phyloP scores from a whole-genome alignment of 2,329 filamentous ascomycete genomes.

The Apiospora malaysiana region DNA sequence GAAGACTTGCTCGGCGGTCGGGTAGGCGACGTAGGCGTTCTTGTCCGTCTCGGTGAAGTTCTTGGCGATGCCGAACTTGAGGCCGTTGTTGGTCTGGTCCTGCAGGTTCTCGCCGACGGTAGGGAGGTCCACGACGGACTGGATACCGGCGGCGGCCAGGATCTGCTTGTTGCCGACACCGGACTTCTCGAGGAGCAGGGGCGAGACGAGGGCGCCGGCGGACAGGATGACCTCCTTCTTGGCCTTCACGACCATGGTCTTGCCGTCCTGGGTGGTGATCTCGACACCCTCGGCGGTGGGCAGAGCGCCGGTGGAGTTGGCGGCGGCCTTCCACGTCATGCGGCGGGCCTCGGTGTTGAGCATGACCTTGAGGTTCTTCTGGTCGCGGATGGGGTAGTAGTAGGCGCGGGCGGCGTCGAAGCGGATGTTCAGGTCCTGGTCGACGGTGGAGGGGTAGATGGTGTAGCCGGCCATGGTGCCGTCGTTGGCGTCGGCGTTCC shows the following conservation, averaged over 20 bases:
- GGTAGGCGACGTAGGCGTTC: slow-evolving; percentile 25
- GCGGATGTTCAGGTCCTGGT: slow-evolving; percentile 44
- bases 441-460: slow-evolving; percentile 48
- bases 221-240: slow-evolving; percentile 43
- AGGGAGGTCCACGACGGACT: slow-evolving; percentile 41
- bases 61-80: slow-evolving; percentile 42
- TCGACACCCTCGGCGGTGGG: slow-evolving; percentile 38
- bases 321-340: slow-evolving; percentile 42
- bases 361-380: slow-evolving; percentile 50
- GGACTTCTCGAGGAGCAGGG: slow-evolving; percentile 29
- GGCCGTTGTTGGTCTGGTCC: slow-evolving; percentile 40
- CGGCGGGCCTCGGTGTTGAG: slow-evolving; percentile 47
- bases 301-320: slow-evolving; percentile 12
- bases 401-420: slow-evolving; percentile 54
- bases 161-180: slow-evolving; percentile 41
- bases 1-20: slow-evolving; percentile 24
- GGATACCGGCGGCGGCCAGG: slow-evolving; percentile 43
- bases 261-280: slow-evolving; percentile 35
- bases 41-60: slow-evolving; percentile 24
- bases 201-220: slow-evolving; percentile 39
- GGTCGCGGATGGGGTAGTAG: slow-evolving; percentile 47
- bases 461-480: slow-evolving; percentile 51
- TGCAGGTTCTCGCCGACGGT: slow-evolving; percentile 48
- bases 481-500: slow-evolving; percentile 48
- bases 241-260: slow-evolving; percentile 24